These are phyloP conservation scores for Fusarium buharicum DNA, from an alignment of 2,329 filamentous ascomycete species.

Conservation along the genomic window DNA sequence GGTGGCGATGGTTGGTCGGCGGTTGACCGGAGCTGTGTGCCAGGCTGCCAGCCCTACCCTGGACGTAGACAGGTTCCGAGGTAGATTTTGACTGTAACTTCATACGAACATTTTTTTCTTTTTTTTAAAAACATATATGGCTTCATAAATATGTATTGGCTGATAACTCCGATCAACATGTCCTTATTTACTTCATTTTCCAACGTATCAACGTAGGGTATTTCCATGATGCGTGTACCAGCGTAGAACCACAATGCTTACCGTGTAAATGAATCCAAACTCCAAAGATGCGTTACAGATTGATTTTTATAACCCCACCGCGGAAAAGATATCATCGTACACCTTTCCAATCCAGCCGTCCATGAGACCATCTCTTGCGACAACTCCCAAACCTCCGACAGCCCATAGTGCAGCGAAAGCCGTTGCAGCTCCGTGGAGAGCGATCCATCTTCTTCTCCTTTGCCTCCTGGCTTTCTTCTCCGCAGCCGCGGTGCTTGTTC, in stretches of 20 bases:
- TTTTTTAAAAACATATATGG: not conserved
- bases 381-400: slow-evolving; percentile 79
- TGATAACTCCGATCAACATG: slow-evolving; percentile 2
- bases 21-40: slow-evolving; percentile 14
- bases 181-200: slow-evolving; percentile 11
- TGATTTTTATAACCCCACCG: slow-evolving; percentile 45
- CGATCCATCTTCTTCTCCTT: slow-evolving; percentile 74
- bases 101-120: not conserved
- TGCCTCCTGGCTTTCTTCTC: slow-evolving; percentile 64
- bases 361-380: slow-evolving; percentile 75
- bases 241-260: slow-evolving; percentile 32
- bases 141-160: not conserved
- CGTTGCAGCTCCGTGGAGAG: slow-evolving; percentile 72
- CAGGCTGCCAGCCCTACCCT: slow-evolving; percentile 30
- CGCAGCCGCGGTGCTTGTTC: slow-evolving; percentile 53
- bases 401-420: slow-evolving; percentile 77
- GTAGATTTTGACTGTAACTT: no score
- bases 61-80: slow-evolving; percentile 3
- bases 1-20: slow-evolving; percentile 36
- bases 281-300: slow-evolving; percentile 32
- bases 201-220: slow-evolving; percentile 33
- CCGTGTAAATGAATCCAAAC: slow-evolving; percentile 38
- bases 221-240: slow-evolving; percentile 37
- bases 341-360: slow-evolving; percentile 82
- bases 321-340: slow-evolving; percentile 74